Evolutionary conservation across 345 rosid genomes (phyloP), one percentile per base, ranked within the genome.

Genomic region (Camelina neglecta): DNA sequence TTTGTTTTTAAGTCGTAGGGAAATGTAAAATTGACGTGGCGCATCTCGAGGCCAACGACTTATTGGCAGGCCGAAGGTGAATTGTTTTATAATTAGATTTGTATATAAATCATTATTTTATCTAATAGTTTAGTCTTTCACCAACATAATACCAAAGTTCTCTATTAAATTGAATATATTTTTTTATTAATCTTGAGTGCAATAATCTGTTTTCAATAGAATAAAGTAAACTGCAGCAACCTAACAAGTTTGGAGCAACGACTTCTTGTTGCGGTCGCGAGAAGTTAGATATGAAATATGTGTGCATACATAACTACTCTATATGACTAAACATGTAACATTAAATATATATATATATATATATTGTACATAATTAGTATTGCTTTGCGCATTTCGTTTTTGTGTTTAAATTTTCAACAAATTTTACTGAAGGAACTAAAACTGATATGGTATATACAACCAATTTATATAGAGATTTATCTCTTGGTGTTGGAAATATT

Each of bases 1-100:
- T 45, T n/a, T 8, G 33, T 42, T 51, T 31, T 5, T 11, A 51
- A 78, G 69, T 44, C 74, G 73, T 60, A 51, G 24, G 70, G 69
- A 67, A 78, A 53, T 78, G 68, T 67, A 59, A 65, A 72, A 72
- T 54, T 60, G 74, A 72, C 57, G 72, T 78, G 81, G 63, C 77
- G 73, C 67, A 73, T 67, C 81, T 78, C 77, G 78, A 78, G 70
- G 65, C 74, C 74, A 72, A 53, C 47, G 70, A 78, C 77, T 72
- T 44, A 60, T 72, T 67, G 13, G 77, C 77, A 66, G 77, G 78
- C 70, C 70, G 53, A 78, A 60, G 36, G 67, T 65, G 53, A 60
- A 53, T 78, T 78, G 49, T 71, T 59, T 29, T 71, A 65, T 29
- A 18, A 39, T 57, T 47, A 63, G 71, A 63, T 76, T 56, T 47